A percentile compares a stretch with the other conserved stretches of the same genome.
These are phyloP conservation scores for Tuber aestivum DNA, from an alignment of 495 filamentous ascomycete species.

Conservation along the genomic window DNA sequence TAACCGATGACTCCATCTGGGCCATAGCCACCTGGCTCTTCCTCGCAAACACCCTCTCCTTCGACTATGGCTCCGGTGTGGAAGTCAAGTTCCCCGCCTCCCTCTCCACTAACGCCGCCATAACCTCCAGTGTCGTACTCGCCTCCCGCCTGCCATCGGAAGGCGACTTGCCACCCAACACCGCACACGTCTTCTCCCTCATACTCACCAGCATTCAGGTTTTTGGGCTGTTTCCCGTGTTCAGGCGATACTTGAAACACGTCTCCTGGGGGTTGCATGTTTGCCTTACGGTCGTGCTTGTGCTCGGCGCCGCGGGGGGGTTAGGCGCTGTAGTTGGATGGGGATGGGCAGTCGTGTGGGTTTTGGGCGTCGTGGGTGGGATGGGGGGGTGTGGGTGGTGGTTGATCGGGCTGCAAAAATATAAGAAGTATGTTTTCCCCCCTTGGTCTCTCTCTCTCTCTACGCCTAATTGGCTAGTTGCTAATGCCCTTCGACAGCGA, in stretches of 20 bases:
- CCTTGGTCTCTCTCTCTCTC: neutral
- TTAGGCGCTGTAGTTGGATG: slow-evolving; percentile 59
- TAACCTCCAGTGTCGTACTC: slow-evolving; percentile 90
- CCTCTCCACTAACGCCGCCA: slow-evolving; percentile 85
- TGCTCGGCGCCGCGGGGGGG: slow-evolving; percentile 70
- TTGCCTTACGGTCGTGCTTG: slow-evolving; percentile 66
- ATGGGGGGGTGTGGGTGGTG: slow-evolving; percentile 98
- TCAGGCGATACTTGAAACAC: slow-evolving; percentile 76
- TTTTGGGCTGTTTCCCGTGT: slow-evolving; percentile 93
- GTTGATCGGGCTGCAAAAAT: slow-evolving; percentile 94
- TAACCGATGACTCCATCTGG: slow-evolving; percentile 89
- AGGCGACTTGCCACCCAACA: slow-evolving; percentile 43
- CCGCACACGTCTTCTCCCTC: slow-evolving; percentile 89
- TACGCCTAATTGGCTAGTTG: neutral
- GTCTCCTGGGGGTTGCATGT: slow-evolving; percentile 79
- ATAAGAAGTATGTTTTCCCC: slow-evolving; percentile 62
- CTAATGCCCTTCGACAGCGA: slow-evolving; percentile 48
- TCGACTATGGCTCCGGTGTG: slow-evolving; percentile 77
- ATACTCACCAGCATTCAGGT: slow-evolving; percentile 96
- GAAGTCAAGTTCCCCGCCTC: slow-evolving; percentile 72
- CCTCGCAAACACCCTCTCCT: slow-evolving; percentile 92
- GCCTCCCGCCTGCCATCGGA: slow-evolving; percentile 71
- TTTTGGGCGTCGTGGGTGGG: slow-evolving; percentile 67
- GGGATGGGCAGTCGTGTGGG: slow-evolving; percentile 66
- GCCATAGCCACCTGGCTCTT: slow-evolving; percentile 89